These are phyloP conservation scores for Scutellaria baicalensis DNA, from an alignment of 257 asterid species.

Conservation along the genomic window DNA sequence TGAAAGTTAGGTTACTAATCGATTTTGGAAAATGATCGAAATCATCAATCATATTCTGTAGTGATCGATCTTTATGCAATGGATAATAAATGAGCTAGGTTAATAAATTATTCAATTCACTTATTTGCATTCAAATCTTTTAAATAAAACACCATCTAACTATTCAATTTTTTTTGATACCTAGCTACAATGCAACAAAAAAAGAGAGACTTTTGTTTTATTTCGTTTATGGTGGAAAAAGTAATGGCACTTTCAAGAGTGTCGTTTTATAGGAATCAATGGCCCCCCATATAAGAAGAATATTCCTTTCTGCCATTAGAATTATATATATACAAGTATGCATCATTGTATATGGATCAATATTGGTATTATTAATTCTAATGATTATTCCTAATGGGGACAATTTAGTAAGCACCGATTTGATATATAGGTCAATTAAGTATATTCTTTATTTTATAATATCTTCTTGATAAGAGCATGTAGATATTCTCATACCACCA, in stretches of 20 bases:
- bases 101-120: too few relatives aligned
- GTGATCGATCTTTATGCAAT: too few relatives aligned
- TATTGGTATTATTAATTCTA: neutral
- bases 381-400: neutral
- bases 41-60: too few relatives aligned
- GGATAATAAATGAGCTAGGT: too few relatives aligned
- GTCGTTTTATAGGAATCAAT: neutral
- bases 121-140: too few relatives aligned
- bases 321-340: constrained; percentile 9
- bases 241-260: neutral
- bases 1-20: too few relatives aligned
- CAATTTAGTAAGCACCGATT: neutral
- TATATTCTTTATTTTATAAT: constrained; percentile 17
- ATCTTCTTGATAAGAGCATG: neutral
- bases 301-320: constrained; percentile 18
- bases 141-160: too few relatives aligned
- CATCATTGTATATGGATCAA: neutral
- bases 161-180: too few relatives aligned
- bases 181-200: neutral
- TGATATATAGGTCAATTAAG: constrained; percentile 12
- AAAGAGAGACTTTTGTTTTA: constrained; percentile 20
- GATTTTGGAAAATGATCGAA: too few relatives aligned
- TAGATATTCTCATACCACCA: constrained; percentile 13
- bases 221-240: neutral
- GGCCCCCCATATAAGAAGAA: constrained; percentile 19